Conservation (phyloP, 2,329 filamentous ascomycete genomes). For the Aureobasidium mangrovei region DNA sequence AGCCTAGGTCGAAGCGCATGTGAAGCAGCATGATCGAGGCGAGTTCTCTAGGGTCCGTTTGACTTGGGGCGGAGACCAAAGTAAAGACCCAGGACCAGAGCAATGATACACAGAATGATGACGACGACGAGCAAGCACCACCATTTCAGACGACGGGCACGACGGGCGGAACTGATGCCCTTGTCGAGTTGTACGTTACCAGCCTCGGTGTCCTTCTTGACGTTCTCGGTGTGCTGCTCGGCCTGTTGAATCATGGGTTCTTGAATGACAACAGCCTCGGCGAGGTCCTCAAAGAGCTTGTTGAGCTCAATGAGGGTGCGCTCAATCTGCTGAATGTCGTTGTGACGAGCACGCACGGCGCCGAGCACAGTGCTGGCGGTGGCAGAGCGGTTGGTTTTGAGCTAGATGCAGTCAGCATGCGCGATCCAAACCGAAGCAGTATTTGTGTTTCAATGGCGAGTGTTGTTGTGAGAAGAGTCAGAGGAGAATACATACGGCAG, state of each 20-base stretch:
- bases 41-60: too few species aligned
- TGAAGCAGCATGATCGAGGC: too few species aligned
- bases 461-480: not conserved
- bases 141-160: constrained; percentile 71
- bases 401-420: constrained; percentile 36
- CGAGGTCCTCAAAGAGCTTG: constrained; percentile 64
- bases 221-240: constrained; percentile 57
- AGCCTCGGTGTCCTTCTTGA: constrained; percentile 57
- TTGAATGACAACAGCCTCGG: constrained; percentile 64
- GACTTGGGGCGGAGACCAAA: constrained; percentile 30
- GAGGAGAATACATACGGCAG: constrained; percentile 51
- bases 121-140: constrained; percentile 57
- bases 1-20: too few species aligned
- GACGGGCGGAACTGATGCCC: constrained; percentile 58
- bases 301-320: constrained; percentile 62
- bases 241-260: constrained; percentile 54
- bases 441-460: not conserved
- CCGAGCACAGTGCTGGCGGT: constrained; percentile 66
- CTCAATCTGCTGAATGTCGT: constrained; percentile 74
- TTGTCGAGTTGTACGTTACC: constrained; percentile 61
- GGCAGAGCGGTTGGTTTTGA: constrained; percentile 64
- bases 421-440: not conserved
- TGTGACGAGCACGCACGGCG: constrained; percentile 72
- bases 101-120: constrained; percentile 41
- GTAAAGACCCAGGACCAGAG: constrained; percentile 41